These are phyloP conservation scores for Aspergillus chevalieri DNA, from an alignment of 2,329 filamentous ascomycete species.

Conservation along the genomic window DNA sequence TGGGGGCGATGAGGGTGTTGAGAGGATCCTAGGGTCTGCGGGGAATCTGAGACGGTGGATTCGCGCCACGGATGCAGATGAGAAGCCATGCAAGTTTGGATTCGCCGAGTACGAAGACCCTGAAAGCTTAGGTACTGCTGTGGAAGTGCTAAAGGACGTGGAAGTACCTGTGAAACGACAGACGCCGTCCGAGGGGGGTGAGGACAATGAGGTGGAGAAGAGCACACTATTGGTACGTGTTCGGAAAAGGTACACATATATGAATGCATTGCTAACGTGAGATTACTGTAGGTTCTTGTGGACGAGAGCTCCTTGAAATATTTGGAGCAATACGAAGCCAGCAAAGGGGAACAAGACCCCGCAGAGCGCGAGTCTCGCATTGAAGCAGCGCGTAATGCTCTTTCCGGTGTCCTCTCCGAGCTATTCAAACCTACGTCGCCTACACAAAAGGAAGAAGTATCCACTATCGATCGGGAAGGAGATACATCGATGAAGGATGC, in stretches of 20 bases:
- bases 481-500: conserved; percentile 65
- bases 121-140: conserved; percentile 76
- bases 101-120: conserved; percentile 94
- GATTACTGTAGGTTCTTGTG: conserved; percentile 52
- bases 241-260: not conserved
- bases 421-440: conserved; percentile 62
- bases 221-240: conserved; percentile 57
- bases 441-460: conserved; percentile 40
- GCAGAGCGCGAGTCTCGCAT: conserved; percentile 61
- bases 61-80: conserved; percentile 66
- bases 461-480: conserved; percentile 55
- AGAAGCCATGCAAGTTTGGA: conserved; percentile 80
- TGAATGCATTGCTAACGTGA: not conserved
- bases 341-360: conserved; percentile 57
- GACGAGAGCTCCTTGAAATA: conserved; percentile 80
- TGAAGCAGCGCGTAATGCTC: conserved; percentile 60
- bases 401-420: conserved; percentile 63
- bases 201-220: conserved; percentile 56
- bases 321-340: conserved; percentile 71
- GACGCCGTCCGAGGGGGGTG: conserved; percentile 36
- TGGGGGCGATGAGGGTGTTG: conserved; percentile 70
- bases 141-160: conserved; percentile 76
- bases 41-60: conserved; percentile 83
- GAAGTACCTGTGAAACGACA: conserved; percentile 76
- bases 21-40: conserved; percentile 69